Base-by-base conservation (phyloP, 78 protist species). In the Dictyostelium capitatum region DNA sequence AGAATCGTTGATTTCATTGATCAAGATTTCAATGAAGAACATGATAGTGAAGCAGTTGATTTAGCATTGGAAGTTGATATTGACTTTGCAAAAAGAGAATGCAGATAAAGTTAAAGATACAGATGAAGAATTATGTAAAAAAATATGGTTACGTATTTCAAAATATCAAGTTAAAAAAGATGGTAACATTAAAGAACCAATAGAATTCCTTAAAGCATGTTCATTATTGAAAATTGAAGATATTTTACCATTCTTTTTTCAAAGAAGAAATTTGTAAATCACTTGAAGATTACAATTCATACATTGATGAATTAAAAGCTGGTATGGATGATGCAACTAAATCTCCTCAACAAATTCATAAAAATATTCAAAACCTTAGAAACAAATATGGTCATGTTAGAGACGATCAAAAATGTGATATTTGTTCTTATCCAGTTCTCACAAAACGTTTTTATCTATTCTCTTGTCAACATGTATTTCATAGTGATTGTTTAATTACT, bases 231-330 rank as follows among this genome's bases (percentile, higher is more conserved):
- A 89, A 65, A 90, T 98, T 47, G 99, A 98, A 85, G 99, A 98
- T 77, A 95, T 98, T 28, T 89, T 98, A 47, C 99, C 99, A 23
- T 97, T 97, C 97, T 98, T 98, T 75, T 73, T 97, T 98, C 78
- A 97, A 97, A 90, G 98, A 97, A 54, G 96, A 97, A 53, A 98
- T 98, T 72, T 96, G 98, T 47, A 47, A 43, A 25, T 80, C 97
- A 47, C 90, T 98, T 2, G 97, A 96, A 19, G 95, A 81, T 30
- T 98, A 98, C 95, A 97, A 96, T 85, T 14, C 48, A 17, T 78
- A 97, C 20, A 97, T 96, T 12, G 98, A 87, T 6, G 83, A 82
- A 37, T 78, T 98, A 50, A 92, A 97, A 82, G 25, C 20, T 4
- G 96, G 91, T 15, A 98, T 98, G 99, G 91, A 97, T 41, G 98